Conservation (phyloP, 306 rosid genomes). For the Echinosophora koreensis region DNA sequence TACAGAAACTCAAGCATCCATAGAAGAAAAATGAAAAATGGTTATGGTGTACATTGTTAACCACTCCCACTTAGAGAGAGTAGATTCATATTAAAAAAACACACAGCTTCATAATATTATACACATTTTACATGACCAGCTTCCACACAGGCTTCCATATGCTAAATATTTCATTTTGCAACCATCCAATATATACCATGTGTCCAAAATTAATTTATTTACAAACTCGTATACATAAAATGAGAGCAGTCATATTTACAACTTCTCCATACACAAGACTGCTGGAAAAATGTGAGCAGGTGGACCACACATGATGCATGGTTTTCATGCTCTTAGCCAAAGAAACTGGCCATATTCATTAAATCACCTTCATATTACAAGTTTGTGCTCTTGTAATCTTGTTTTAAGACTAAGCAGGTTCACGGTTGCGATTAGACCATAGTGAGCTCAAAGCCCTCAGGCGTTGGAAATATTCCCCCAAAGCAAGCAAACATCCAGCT, state of each 20-base stretch:
- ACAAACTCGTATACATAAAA: conserved; percentile 57
- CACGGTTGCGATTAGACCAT: conserved; percentile 78
- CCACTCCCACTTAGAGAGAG: background rate
- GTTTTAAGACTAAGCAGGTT: conserved; percentile 67
- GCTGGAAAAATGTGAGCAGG: conserved; percentile 66
- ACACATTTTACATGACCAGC: conserved; percentile 51
- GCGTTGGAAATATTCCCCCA: conserved; percentile 93
- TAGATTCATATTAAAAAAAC: conserved; percentile 26
- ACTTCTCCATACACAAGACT: conserved; percentile 62
- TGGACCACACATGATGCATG: conserved; percentile 45
- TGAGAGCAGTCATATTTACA: conserved; percentile 69
- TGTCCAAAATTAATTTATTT: conserved; percentile 49
- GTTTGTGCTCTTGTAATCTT: conserved; percentile 41
- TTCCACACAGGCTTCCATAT: conserved; percentile 38
- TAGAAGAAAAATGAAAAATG: background rate
- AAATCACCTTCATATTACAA: conserved; percentile 45
- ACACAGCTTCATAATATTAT: conserved; percentile 40
- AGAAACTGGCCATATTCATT: conserved; percentile 47
- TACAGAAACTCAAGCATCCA: conserved; percentile 32
- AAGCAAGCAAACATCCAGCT: conserved; percentile 81
- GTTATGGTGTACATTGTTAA: conserved; percentile 6
- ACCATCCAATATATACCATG: conserved; percentile 44
- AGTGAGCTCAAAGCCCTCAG: conserved; percentile 87
- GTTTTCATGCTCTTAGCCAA: conserved; percentile 43
- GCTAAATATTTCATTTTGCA: conserved; percentile 46